A percentile compares a stretch with the other conserved stretches of the same genome.
Evolutionary conservation across 306 rosid species (phyloP).

Genomic region (Glycine latifolia): DNA sequence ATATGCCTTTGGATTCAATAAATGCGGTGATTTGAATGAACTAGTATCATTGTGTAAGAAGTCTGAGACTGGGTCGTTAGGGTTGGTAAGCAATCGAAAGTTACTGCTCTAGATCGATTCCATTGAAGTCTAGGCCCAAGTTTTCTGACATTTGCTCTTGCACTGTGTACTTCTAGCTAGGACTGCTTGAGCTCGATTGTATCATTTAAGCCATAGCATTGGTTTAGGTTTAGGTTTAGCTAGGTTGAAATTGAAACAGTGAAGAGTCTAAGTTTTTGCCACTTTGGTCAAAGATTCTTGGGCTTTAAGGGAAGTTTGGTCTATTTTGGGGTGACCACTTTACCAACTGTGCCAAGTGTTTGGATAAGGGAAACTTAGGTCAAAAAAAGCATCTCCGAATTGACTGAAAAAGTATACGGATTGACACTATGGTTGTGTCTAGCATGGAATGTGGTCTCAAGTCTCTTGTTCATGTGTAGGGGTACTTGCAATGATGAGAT

Average conservation of each 20-base stretch:
- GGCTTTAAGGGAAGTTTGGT: background rate
- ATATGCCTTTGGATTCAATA: background rate
- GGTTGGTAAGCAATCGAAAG: slow-evolving; percentile 4
- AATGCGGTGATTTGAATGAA: background rate
- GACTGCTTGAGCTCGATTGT: background rate
- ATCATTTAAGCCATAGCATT: background rate
- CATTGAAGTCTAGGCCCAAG: background rate
- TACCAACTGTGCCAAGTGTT: background rate
- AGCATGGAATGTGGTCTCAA: background rate
- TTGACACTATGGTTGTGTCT: background rate
- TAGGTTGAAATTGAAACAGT: background rate
- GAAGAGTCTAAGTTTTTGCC: background rate
- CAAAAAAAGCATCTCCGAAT: background rate
- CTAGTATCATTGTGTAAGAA: background rate
- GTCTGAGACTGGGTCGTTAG: background rate
- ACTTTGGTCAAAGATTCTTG: slow-evolving; percentile 13
- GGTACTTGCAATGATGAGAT: slow-evolving; percentile 4
- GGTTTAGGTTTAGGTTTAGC: too few species aligned
- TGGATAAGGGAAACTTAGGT: background rate
- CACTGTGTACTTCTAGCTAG: background rate
- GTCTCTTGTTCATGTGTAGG: background rate
- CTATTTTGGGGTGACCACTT: background rate
- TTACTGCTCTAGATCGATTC: background rate
- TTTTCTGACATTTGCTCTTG: background rate
- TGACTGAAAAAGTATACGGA: background rate